Evolutionary conservation across 176 grass and related monocot species (phyloP), one percentile per base, ranked within the genome.

Genomic region (Aegilops umbellulata): DNA sequence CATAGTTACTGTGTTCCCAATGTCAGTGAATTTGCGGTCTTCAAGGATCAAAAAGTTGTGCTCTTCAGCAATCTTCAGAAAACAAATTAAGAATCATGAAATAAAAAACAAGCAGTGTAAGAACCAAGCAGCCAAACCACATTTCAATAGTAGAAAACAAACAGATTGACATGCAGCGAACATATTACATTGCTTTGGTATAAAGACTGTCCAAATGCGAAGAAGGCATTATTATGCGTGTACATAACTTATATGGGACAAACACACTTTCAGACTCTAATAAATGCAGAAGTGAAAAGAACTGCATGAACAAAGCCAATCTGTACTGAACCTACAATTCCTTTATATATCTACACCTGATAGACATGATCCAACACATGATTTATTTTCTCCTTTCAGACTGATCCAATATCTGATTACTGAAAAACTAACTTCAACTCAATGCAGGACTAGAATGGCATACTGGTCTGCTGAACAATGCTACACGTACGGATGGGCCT

Each of bases 1-100:
- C 93, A 95, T 98, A 20, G 93, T 92, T 27, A 98, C 92, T 14
- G 93, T 95, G 75, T 98, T 95, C 69, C 96, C 96, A 39, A 95
- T 94, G 86, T 98, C 96, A 69, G 96, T 86, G 55, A 98, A 98
- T 80, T 94, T 95, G 24, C 92, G 93, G 74, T 95, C 93, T 85
- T 98, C 93, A 41, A 98, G 94, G 30, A 98, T 95, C 81, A 98
- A 60, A 58, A 98, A 98, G 51, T 91, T 94, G 79, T 98, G 84
- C 31, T 78, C 91, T 34, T 98, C 93, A 57, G 96, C 91, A 92
- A 98, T 95, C 96, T 98, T 90, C 32, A 93, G 68, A 27, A 60
- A 64, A 42, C 29, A 78, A 61, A 24, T n/a, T n/a, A n/a, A n/a
- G n/a, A n/a, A n/a, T n/a, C n/a, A n/a, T n/a, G n/a, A n/a, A n/a